A percentile compares a stretch with the other conserved stretches of the same genome.
These are phyloP conservation scores for Urochloa ruziziensis DNA, from an alignment of 176 grass and related monocot genomes.

Conservation along the genomic window DNA sequence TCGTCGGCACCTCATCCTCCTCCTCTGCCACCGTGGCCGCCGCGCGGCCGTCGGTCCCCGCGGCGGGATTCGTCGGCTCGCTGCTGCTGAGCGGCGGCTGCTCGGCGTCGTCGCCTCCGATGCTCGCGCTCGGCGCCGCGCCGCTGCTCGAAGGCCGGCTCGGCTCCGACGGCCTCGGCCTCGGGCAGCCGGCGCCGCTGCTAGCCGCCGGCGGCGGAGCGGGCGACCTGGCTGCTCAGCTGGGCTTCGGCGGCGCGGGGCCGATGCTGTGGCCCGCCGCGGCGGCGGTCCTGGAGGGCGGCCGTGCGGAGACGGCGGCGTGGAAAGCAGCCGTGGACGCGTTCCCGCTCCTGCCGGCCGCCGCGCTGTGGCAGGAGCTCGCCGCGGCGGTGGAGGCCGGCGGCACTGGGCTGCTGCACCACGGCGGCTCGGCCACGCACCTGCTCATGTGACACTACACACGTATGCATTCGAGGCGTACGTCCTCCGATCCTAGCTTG, in stretches of 20 bases:
- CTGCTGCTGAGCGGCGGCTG: conserved; percentile 24
- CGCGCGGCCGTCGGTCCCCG: not conserved
- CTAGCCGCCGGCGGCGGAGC: not conserved
- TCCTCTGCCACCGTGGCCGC: no score
- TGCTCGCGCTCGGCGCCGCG: conserved; percentile 3
- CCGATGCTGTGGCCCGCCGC: not conserved
- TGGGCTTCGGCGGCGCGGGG: not conserved
- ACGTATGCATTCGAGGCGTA: no score
- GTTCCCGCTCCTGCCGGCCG: not conserved
- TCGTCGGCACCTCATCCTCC: not conserved
- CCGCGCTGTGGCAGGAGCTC: conserved; percentile 43
- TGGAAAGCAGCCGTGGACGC: not conserved
- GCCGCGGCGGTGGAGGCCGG: not conserved
- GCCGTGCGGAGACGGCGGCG: not conserved
- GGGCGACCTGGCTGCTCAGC: not conserved
- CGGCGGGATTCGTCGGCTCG: conserved; percentile 4
- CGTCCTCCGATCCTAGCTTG: no score
- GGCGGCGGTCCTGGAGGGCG: not conserved
- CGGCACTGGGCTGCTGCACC: not conserved
- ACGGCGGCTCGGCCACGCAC: conserved; percentile 14
- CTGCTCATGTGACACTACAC: conserved; percentile 19
- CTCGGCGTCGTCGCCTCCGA: not conserved
- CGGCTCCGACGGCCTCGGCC: conserved; percentile 44
- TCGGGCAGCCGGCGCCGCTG: not conserved
- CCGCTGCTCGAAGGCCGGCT: conserved; percentile 37